Base-by-base conservation (phyloP, 192 early-diverging fungal species). In the Paraglomus occultum region DNA sequence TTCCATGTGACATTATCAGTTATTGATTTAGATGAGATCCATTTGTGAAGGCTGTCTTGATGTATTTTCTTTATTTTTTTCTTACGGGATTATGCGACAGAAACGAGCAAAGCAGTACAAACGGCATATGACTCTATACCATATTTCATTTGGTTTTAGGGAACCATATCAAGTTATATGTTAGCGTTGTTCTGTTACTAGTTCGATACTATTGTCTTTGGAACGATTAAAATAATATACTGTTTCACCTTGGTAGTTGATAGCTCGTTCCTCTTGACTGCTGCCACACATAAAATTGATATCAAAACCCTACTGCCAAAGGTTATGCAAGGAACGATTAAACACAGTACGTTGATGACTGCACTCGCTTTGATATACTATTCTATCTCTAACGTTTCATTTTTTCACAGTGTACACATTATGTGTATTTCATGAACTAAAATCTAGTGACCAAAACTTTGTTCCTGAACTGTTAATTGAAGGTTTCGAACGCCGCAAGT, bases 151-250 rank as follows among this genome's bases (percentile, higher is more conserved):
- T 82, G 90, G 90, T 0, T 97, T 98, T 76, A 81, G 91, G 63
- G 88, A 89, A 64, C 96, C 96, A n/a, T 98, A 91, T 80, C 96
- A 97, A 74, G 75, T 97, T 11, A 43, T 93, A 58, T 73, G 90
- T 92, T 83, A 59, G 77, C 8, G 22, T 45, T 58, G 17, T 14
- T 48, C 60, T 61, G 71, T 48, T 9, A 14, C 52, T 5, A 20
- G 48, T 6, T 22, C 47, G 23, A 14, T 9, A 7, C 23, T 10
- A n/a, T 15, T 31, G 45, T 23, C 15, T 15, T 38, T 15, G 39
- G 15, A 47, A 69, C n/a, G 10, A 52, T 49, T 22, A 49, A 52
- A 52, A 39, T 49, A 46, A 47, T 43, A 20, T 40, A 73, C 42
- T 54, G 44, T 50, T 59, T 52, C 57, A 15, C 51, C 71, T 45